phyloP scores from a whole-genome alignment of 202 grass and related monocot species.

The Dendrocalamus latiflorus region DNA sequence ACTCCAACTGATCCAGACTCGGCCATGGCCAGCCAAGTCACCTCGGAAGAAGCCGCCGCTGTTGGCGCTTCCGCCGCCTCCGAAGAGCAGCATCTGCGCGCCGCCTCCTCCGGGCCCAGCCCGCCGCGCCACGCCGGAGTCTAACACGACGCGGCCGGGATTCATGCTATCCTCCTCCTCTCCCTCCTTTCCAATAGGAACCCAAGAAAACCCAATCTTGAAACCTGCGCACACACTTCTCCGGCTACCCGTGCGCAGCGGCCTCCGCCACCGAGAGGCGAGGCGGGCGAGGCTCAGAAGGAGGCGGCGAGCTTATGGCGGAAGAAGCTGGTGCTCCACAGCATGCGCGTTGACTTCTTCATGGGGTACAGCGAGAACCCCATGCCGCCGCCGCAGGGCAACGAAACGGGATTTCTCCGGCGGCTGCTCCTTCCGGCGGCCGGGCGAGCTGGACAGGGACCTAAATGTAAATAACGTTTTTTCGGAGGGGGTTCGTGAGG shows the following conservation, averaged over 20 bases:
- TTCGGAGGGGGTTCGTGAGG: not conserved
- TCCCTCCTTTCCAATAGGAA: constrained; percentile 17
- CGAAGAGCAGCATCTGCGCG: constrained; percentile 71
- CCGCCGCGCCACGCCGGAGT: constrained; percentile 35
- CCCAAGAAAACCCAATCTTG: constrained; percentile 31
- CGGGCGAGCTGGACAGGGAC: constrained; percentile 6
- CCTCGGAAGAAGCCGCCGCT: constrained; percentile 58
- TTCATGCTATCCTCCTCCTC: constrained; percentile 44
- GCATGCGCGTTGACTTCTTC: constrained; percentile 79
- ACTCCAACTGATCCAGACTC: not conserved
- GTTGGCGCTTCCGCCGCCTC: constrained; percentile 42
- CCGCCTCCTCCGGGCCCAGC: constrained; percentile 1
- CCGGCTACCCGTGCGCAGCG: not conserved
- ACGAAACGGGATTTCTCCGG: not conserved
- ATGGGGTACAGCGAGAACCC: constrained; percentile 92
- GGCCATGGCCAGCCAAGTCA: constrained; percentile 22
- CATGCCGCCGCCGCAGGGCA: constrained; percentile 51
- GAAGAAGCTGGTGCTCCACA: constrained; percentile 99
- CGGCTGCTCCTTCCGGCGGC: constrained; percentile 28
- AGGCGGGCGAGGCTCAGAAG: constrained; percentile 33
- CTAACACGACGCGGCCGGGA: constrained; percentile 50
- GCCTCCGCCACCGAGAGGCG: constrained; percentile 22
- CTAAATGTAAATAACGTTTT: not conserved
- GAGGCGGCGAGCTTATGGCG: constrained; percentile 71
- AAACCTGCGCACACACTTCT: constrained; percentile 6